Percentiles rank a stretch among this genome's conserved stretches.
These are phyloP conservation scores for Apiotrichum laibachii DNA, from an alignment of 1,284 basidiomycete genomes.

Conservation along the genomic window DNA sequence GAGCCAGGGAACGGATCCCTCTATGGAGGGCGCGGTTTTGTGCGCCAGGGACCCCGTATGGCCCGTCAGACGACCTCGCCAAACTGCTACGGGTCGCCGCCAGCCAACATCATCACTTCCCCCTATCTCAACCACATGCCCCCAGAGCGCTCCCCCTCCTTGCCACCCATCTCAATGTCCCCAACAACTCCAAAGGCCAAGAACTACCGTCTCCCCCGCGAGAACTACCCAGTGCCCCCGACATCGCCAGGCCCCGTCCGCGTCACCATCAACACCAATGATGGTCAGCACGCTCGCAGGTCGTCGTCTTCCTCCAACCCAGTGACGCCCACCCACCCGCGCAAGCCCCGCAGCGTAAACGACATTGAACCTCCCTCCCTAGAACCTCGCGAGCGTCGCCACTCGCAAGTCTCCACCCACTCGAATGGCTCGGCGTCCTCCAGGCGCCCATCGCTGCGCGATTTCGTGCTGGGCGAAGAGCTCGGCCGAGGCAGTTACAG, in stretches of 20 bases:
- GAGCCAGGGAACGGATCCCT: slow-evolving; percentile 1
- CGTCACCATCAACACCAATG: background rate
- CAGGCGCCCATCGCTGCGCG: slow-evolving; percentile 32
- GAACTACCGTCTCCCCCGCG: background rate
- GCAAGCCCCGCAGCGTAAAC: slow-evolving; percentile 10
- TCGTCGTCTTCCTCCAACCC: background rate
- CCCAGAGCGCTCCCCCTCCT: slow-evolving; percentile 10
- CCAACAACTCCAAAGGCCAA: slow-evolving; percentile 29
- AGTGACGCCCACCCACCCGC: background rate
- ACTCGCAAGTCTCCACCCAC: slow-evolving; percentile 33
- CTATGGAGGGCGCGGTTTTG: slow-evolving; percentile 33
- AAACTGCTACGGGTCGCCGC: background rate
- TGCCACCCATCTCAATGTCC: slow-evolving; percentile 10
- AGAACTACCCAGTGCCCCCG: background rate
- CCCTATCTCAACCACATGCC: background rate
- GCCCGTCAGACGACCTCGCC: slow-evolving; percentile 13
- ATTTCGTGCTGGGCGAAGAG: slow-evolving; percentile 50
- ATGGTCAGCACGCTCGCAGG: background rate
- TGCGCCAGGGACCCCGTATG: slow-evolving; percentile 36
- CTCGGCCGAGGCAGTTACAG: slow-evolving; percentile 51
- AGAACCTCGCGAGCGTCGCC: slow-evolving; percentile 35
- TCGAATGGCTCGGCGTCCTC: slow-evolving; percentile 20
- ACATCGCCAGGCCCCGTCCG: background rate
- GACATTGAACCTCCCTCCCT: slow-evolving; percentile 2
- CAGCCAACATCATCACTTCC: too few species aligned